Percentiles rank a stretch among this genome's conserved stretches.
Conservation (phyloP, 2,329 filamentous ascomycete genomes). For the Laburnicola sp. region DNA sequence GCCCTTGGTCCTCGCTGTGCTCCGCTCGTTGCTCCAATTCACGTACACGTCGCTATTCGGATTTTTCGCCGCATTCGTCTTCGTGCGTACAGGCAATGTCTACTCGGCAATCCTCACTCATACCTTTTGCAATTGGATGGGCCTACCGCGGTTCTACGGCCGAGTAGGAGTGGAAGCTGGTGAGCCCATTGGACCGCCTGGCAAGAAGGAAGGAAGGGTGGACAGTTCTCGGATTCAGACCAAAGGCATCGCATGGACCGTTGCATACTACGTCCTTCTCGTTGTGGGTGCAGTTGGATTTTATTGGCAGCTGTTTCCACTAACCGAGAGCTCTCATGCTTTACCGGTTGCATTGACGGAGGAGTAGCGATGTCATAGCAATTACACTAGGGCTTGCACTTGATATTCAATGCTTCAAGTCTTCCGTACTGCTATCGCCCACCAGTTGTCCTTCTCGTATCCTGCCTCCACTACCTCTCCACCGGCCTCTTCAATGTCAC, state of each 20-base stretch:
- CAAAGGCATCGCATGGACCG: constrained; percentile 64
- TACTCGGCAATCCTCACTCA: constrained; percentile 76
- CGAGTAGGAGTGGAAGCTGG: constrained; percentile 61
- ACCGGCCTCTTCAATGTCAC: constrained; percentile 73
- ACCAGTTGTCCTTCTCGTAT: constrained; percentile 99
- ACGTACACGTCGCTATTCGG: constrained; percentile 91
- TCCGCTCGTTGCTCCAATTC: constrained; percentile 81
- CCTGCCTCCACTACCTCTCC: constrained; percentile 76
- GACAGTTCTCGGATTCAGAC: constrained; percentile 30
- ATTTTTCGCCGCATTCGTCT: constrained; percentile 88
- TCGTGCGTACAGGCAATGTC: constrained; percentile 80
- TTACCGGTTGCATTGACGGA: constrained; percentile 42
- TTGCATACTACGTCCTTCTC: constrained; percentile 77
- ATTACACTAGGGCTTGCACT: neutral
- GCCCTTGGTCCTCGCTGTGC: constrained; percentile 63
- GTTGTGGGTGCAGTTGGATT: constrained; percentile 72
- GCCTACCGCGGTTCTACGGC: constrained; percentile 84
- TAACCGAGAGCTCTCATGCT: constrained; percentile 67
- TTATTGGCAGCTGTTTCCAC: constrained; percentile 68
- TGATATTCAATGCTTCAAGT: neutral
- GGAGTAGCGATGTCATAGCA: constrained; percentile 6
- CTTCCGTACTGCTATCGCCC: constrained; percentile 65
- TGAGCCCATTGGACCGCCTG: constrained; percentile 44
- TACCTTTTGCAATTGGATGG: constrained; percentile 89
- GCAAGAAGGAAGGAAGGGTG: constrained; percentile 45